Percentiles rank a stretch among this genome's conserved stretches.
Evolutionary conservation across 305 asterid genomes (phyloP).

Genomic region (Solanum hybrid): DNA sequence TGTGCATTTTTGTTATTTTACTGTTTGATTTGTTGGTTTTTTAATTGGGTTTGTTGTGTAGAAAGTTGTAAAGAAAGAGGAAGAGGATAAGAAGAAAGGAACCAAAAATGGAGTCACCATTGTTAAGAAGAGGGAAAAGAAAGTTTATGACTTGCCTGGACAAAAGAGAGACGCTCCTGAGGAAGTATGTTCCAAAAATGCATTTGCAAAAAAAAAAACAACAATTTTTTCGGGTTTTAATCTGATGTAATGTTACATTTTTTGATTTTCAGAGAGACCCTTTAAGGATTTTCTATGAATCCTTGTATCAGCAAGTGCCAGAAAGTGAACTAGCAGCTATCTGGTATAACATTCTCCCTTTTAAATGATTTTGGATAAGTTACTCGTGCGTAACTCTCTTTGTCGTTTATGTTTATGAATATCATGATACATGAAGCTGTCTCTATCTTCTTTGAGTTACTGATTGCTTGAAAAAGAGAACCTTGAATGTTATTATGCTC

Average conservation of each 20-base stretch:
- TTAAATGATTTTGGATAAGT: neutral
- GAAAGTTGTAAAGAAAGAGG: constrained; percentile 12
- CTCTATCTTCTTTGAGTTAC: neutral
- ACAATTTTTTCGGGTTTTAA: neutral
- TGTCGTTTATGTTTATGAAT: neutral
- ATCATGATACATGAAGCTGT: neutral
- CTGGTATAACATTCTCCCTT: constrained; percentile 36
- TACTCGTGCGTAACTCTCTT: neutral
- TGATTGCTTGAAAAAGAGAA: neutral
- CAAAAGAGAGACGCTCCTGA: constrained; percentile 85
- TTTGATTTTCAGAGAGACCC: constrained; percentile 64
- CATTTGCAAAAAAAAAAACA: neutral
- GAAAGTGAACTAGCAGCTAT: constrained; percentile 75
- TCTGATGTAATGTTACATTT: constrained; percentile 1
- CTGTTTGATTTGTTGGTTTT: neutral
- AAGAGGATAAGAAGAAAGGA: constrained; percentile 27
- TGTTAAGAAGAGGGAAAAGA: constrained; percentile 52
- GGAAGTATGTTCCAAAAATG: constrained; percentile 33
- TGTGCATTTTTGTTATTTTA: neutral
- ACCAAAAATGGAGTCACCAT: constrained; percentile 21
- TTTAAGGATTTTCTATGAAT: constrained; percentile 71
- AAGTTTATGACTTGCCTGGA: constrained; percentile 69
- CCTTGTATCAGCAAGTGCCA: constrained; percentile 64
- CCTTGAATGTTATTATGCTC: neutral
- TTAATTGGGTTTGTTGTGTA: neutral